Conservation (phyloP, 2,329 filamentous ascomycete species). For the Curvularia sp. region DNA sequence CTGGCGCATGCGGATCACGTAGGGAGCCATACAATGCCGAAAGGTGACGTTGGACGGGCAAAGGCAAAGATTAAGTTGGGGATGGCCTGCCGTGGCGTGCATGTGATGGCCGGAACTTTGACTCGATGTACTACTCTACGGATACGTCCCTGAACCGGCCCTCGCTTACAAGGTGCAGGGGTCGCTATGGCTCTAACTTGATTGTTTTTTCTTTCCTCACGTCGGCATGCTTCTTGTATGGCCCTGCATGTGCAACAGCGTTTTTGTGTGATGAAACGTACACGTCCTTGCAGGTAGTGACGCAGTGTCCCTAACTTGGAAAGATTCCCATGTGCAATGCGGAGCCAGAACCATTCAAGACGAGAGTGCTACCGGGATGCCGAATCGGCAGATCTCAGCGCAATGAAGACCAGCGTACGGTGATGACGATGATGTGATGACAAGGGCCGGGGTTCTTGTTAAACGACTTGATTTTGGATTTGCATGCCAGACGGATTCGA, state of each 20-base stretch:
- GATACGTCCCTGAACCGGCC: slow-evolving; percentile 2
- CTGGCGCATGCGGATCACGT: slow-evolving; percentile 34
- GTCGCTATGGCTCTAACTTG: slow-evolving; percentile 12
- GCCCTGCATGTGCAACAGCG: slow-evolving; percentile 31
- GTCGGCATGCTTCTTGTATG: slow-evolving; percentile 14
- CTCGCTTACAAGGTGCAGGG: neutral
- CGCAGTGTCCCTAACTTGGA: slow-evolving; percentile 27
- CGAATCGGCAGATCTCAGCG: neutral
- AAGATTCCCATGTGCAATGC: slow-evolving; percentile 33
- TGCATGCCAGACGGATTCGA: slow-evolving; percentile 7
- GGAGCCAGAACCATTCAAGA: slow-evolving; percentile 18
- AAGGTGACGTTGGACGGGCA: slow-evolving; percentile 28
- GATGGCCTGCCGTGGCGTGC: slow-evolving; percentile 17
- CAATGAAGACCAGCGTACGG: neutral
- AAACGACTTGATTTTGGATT: slow-evolving; percentile 5
- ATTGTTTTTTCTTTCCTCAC: neutral
- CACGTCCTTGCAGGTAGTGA: slow-evolving; percentile 22
- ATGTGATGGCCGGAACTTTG: neutral
- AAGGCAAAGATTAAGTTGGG: slow-evolving; percentile 29
- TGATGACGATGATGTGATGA: neutral
- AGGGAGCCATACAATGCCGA: slow-evolving; percentile 26
- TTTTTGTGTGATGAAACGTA: slow-evolving; percentile 16
- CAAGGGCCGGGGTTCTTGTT: slow-evolving; percentile 10
- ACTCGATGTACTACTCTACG: neutral
- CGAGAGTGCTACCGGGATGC: neutral